Percentiles rank a stretch among this genome's conserved stretches.
These are phyloP conservation scores for Luffa aegyptiaca DNA, from an alignment of 306 rosid genomes.

Conservation along the genomic window DNA sequence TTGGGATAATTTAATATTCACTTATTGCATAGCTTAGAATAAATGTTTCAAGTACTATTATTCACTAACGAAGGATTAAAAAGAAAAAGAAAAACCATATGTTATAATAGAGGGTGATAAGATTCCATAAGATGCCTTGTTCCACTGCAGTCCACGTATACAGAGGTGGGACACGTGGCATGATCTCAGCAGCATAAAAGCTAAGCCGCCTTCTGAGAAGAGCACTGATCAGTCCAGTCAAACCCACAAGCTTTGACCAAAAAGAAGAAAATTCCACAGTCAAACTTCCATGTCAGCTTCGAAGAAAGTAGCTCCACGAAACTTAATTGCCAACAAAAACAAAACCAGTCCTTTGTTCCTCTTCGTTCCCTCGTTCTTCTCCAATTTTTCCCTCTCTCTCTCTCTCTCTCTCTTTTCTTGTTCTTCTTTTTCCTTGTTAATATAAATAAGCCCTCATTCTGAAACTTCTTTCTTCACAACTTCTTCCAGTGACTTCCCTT, in stretches of 20 bases:
- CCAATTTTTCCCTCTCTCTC: too few relatives aligned
- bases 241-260: constrained; percentile 77
- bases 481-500: constrained; percentile 32
- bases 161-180: background rate
- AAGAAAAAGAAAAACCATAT: background rate
- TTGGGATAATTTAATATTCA: background rate
- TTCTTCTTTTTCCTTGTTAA: background rate
- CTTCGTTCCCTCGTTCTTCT: background rate
- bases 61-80: background rate
- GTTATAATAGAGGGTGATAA: background rate
- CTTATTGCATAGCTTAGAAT: background rate
- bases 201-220: constrained; percentile 12
- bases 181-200: background rate
- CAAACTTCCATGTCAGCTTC: constrained; percentile 56
- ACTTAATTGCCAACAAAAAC: background rate
- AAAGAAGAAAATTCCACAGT: constrained; percentile 46
- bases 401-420: background rate
- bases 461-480: constrained; percentile 2
- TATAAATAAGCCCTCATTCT: constrained; percentile 1
- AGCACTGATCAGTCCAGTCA: constrained; percentile 56
- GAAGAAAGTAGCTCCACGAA: constrained; percentile 28
- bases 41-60: background rate
- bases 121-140: background rate
- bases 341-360: background rate
- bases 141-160: background rate